phyloP scores from a whole-genome alignment of 768 basidiomycete genomes.

The Chlorophyllum brunneum region DNA sequence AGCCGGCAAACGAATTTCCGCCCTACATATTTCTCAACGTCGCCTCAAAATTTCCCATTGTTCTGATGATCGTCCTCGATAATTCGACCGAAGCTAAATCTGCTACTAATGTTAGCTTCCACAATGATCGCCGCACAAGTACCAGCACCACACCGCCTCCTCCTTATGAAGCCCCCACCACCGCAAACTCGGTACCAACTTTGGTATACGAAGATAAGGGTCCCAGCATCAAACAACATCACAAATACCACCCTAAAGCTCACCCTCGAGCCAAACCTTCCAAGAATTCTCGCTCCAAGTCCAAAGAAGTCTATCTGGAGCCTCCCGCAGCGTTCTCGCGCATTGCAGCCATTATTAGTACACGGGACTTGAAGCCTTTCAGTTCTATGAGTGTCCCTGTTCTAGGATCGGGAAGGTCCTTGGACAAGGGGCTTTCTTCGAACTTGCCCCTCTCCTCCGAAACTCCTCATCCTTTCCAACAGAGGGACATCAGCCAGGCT shows the following conservation, averaged over 20 bases:
- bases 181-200: not conserved
- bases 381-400: not conserved
- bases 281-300: not conserved
- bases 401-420: constrained; percentile 1
- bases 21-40: too few species aligned
- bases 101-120: not conserved
- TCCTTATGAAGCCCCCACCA: not conserved
- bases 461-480: constrained; percentile 1
- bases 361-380: not conserved
- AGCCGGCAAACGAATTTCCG: not conserved
- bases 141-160: not conserved
- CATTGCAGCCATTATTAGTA: not conserved
- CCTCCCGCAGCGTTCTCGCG: constrained; percentile 2
- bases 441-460: not conserved
- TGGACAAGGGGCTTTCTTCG: constrained; percentile 9
- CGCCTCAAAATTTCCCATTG: not conserved
- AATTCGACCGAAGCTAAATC: not conserved
- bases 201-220: not conserved
- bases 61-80: constrained; percentile 1
- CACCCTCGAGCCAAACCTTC: not conserved
- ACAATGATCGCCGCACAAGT: not conserved
- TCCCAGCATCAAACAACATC: not conserved
- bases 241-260: not conserved
- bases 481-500: not conserved
- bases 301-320: not conserved